Evolutionary conservation across 148 eudicot species (phyloP).

Genomic region (Persicaria tinctoria): DNA sequence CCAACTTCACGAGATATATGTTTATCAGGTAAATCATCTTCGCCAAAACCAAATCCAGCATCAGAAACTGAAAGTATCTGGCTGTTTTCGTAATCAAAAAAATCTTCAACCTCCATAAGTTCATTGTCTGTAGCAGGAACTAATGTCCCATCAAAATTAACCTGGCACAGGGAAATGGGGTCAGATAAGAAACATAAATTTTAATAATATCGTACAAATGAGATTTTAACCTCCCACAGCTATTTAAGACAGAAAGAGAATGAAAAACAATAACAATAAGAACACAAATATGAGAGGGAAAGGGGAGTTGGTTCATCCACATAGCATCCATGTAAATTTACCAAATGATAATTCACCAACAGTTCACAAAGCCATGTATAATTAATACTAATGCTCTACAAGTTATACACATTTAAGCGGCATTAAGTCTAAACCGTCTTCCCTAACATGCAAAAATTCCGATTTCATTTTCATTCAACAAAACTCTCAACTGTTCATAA

Average conservation of each 20-base stretch:
- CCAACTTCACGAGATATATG: slow-evolving; percentile 16
- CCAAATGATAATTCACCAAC: not conserved
- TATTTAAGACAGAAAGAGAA: not conserved
- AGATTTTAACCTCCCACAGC: not conserved
- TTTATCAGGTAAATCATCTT: slow-evolving; percentile 22
- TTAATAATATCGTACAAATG: not conserved
- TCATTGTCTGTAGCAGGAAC: slow-evolving; percentile 88
- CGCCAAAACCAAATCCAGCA: slow-evolving; percentile 21
- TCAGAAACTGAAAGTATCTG: slow-evolving; percentile 29
- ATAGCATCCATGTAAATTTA: slow-evolving; percentile 1
- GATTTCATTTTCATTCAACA: not conserved
- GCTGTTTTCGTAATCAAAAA: slow-evolving; percentile 49
- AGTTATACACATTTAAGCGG: not conserved
- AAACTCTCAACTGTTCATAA: no score
- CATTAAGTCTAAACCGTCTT: not conserved
- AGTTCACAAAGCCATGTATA: not conserved
- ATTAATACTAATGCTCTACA: not conserved
- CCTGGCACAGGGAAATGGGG: slow-evolving; percentile 27
- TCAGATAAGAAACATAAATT: not conserved
- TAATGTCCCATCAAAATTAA: slow-evolving; percentile 67
- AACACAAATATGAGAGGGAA: not conserved
- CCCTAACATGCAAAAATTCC: not conserved
- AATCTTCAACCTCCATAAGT: slow-evolving; percentile 72
- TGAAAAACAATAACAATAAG: not conserved
- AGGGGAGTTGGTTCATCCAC: not conserved